These are phyloP conservation scores for Eucommia ulmoides DNA, from an alignment of 257 asterid species.

Conservation along the genomic window DNA sequence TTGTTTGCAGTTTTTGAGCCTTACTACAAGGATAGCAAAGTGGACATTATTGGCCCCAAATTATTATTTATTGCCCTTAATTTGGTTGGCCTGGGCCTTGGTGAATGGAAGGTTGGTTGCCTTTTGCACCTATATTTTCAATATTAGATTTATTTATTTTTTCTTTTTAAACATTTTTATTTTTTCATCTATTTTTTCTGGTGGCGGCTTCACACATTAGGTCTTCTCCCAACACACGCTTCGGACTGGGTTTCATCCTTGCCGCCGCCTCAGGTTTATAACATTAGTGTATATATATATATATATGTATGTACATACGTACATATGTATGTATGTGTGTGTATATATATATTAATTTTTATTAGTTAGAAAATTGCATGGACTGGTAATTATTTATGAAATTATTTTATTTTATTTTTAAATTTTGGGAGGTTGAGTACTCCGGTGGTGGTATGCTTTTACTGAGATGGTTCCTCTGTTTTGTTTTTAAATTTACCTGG, in stretches of 20 bases:
- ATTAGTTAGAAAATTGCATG: background rate
- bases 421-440: background rate
- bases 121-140: slow-evolving; percentile 1
- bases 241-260: slow-evolving; percentile 98
- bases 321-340: background rate
- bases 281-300: background rate
- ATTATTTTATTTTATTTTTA: background rate
- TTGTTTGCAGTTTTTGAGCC: slow-evolving; percentile 76
- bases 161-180: too few species aligned
- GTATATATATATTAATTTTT: background rate
- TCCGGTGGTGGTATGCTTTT: background rate
- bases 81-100: slow-evolving; percentile 80
- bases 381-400: background rate
- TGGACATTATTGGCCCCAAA: slow-evolving; percentile 71
- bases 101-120: slow-evolving; percentile 84
- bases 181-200: too few species aligned
- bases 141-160: too few species aligned
- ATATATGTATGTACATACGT: background rate
- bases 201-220: slow-evolving; percentile 78
- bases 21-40: slow-evolving; percentile 79
- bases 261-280: slow-evolving; percentile 89
- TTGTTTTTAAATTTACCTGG: too few species aligned
- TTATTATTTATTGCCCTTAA: slow-evolving; percentile 69
- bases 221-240: slow-evolving; percentile 95
- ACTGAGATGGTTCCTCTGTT: background rate